Base-by-base conservation (phyloP, 495 filamentous ascomycete genomes). In the Amniculicola lignicola region DNA sequence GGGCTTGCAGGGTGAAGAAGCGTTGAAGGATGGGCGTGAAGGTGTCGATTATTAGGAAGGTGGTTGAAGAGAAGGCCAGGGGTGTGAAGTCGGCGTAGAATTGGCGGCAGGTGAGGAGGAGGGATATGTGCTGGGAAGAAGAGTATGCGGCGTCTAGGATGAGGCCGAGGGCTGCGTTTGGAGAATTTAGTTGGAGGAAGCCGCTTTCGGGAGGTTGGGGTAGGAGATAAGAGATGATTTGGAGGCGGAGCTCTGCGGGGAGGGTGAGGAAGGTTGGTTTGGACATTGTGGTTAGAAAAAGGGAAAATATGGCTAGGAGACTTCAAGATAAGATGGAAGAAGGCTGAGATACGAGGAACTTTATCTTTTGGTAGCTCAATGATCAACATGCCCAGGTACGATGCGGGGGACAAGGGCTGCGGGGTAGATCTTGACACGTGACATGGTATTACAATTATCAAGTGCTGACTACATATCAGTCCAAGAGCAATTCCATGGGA, bases 61-160 rank as follows among this genome's bases (percentile, higher is more conserved):
- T 19, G 0, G 68, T 70, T 7, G 15, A 35, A 10, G 15, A 27
- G 25, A 68, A 51, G 1, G 63, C 65, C n/a, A 67, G 56, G 7
- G 28, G 21, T 41, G 41, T 49, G 49, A 56, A 55, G 46, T 70
- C 68, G 15, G 53, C 16, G 28, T 57, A 59, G 43, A 68, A 54
- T 50, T 65, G 68, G 39, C 47, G 61, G 51, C 68, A 70, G 3
- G 43, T 52, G 24, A 65, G 54, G 4, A 70, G 63, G 6, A 59
- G 40, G 21, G 41, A 23, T 1, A 70, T 50, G 14, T 46, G 9
- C 0, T 15, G 4, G 15, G 52, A 51, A 19, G 54, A 48, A 11
- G 37, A 31, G 52, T 70, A 68, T 37, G 44, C 6, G 14, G 55
- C 55, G 53, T 66, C 59, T 12, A 67, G 21, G n/a, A 48, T 28